These are phyloP conservation scores for Cylindrotheca fusiformis DNA, from an alignment of 108 stramenopile species.

Conservation along the genomic window DNA sequence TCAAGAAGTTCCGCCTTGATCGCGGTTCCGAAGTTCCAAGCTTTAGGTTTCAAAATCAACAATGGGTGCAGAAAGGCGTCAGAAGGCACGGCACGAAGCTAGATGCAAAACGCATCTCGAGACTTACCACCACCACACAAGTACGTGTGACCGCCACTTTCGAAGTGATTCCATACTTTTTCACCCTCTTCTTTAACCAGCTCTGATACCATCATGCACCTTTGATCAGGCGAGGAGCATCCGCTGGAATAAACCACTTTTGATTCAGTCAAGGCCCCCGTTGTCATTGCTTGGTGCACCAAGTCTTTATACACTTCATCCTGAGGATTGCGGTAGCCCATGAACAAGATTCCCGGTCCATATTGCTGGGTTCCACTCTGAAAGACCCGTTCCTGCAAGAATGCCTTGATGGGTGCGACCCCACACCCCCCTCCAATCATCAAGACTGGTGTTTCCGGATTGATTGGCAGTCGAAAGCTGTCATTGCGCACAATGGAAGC, in stretches of 20 bases:
- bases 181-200: conserved; percentile 26
- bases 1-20: conserved; percentile 46
- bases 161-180: conserved; percentile 31
- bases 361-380: conserved; percentile 1
- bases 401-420: conserved; percentile 65
- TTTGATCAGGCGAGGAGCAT: conserved; percentile 16
- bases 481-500: conserved; percentile 44
- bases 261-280: conserved; percentile 42
- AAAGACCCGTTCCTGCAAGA: conserved; percentile 61
- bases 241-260: conserved; percentile 37
- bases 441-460: conserved; percentile 43
- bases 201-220: conserved; percentile 39
- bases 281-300: conserved; percentile 36
- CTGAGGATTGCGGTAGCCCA: conserved; percentile 59
- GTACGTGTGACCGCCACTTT: conserved; percentile 51
- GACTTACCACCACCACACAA: conserved; percentile 49
- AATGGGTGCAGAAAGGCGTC: too few relatives aligned
- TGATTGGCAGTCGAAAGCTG: conserved; percentile 62
- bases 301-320: conserved; percentile 56
- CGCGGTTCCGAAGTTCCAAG: conserved; percentile 62
- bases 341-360: conserved; percentile 46
- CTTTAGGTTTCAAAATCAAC: too few relatives aligned
- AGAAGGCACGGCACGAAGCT: too few relatives aligned
- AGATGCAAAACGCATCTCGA: background rate
- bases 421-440: conserved; percentile 75